Evolutionary conservation across 164 flowering plant genomes (phyloP), one percentile per base, ranked within the genome.

Genomic region (Tinospora cordifolia): DNA sequence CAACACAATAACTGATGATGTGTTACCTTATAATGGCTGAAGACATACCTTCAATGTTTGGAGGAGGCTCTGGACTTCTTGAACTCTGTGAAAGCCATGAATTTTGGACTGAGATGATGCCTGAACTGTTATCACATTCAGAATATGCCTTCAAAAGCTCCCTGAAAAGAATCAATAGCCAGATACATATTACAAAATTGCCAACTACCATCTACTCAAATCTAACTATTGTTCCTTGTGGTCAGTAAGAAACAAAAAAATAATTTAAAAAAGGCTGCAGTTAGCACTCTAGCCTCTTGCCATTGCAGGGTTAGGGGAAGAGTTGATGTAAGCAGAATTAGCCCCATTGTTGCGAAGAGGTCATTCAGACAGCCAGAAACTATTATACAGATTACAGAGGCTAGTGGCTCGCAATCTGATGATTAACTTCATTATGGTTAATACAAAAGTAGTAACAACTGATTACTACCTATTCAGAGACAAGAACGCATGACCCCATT

Each of bases 401-500:
- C 15, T 14, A 51, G 19, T 10, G 58, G n/a, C 4, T 13, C 15
- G 5, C 58, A 51, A 21, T 51, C 58, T 51, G 19, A 51, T 6
- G 59, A n/a, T 27, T 63, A 21, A 63, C 24, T 30, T 51, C 21
- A 25, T 24, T 54, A 6, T 46, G 0, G 7, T 36, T 63, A 3
- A 8, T 36, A 27, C 11, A 62, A 30, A 27, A 17, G 3, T 47
- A 68, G 9, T 68, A 36, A 47, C 0, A 66, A 38, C 17, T 59
- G 63, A 34, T 22, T 1, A 9, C 40, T 82, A 93, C 98, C 93
- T 87, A 84, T 95, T 95, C 36, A 95, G 79, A 39, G 97, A 89
- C 79, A 91, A 78, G 78, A 95, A 95, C 25, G 96, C 95, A 75
- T 95, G 99, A 58, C 99, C 99, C 99, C 99, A 95, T 71, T 89